Evolutionary conservation across 345 rosid genomes (phyloP), one percentile per base, ranked within the genome.

Genomic region (Populus simonii): DNA sequence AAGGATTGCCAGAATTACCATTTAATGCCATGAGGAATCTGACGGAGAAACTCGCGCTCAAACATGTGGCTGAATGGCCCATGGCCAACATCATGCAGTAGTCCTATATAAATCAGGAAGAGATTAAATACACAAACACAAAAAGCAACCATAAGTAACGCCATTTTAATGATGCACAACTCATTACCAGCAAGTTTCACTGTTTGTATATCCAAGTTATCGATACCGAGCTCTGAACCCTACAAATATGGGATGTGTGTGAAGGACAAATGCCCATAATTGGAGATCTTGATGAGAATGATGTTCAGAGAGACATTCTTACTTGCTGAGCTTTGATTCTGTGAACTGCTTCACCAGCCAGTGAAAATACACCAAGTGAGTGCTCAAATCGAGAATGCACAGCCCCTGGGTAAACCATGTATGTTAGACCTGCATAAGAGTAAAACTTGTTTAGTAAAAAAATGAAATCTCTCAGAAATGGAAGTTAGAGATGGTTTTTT

Each of bases 321-420:
- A 82, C 84, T 71, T 78, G 79, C 66, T 74, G 76, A 38, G 75
- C 76, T 74, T 71, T 73, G 16, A 82, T 27, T 39, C 62, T 70
- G 31, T 74, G 72, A 78, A 75, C 43, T 66, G 76, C 79, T 71
- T 82, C 79, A 65, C 81, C 68, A 39, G 84, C 84, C 20, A 78
- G 79, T 70, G 68, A 74, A 47, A 70, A 74, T n/a, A 82, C 84
- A 51, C 84, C 84, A 35, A 82, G 59, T 33, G 81, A 78, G 79
- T 82, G 84, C 74, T 82, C 84, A 74, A 78, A 82, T 12, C 84
- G 78, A 74, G 84, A 82, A 78, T 82, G 84, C 31, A 82, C 84
- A 62, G 84, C 81, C 53, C 81, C 84, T 0, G 84, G 84, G 65
- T 78, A 82, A 29, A 82, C 84, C 84, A 78, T 78, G 75, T 78